Conservation (phyloP, 805 yeast genomes). For the Yamadazyma scolyti region DNA sequence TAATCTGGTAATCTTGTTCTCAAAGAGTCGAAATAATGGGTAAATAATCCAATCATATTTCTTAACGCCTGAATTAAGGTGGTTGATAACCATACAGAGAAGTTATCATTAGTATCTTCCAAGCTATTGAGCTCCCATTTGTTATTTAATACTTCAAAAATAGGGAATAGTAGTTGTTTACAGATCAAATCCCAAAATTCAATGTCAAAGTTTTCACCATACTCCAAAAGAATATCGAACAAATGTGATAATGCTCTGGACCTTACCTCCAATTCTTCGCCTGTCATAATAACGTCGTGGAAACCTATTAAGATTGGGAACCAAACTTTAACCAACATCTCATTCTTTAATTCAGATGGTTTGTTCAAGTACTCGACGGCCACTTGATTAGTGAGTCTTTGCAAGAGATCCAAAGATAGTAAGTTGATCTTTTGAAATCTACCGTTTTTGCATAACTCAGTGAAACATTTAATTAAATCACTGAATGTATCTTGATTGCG, state of each 20-base stretch:
- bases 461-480: slow-evolving; percentile 69
- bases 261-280: slow-evolving; percentile 91
- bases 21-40: slow-evolving; percentile 76
- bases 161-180: slow-evolving; percentile 78
- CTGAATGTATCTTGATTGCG: slow-evolving; percentile 64
- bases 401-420: slow-evolving; percentile 74
- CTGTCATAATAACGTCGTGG: slow-evolving; percentile 87
- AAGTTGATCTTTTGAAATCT: slow-evolving; percentile 76
- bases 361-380: slow-evolving; percentile 38
- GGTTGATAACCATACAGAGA: slow-evolving; percentile 95
- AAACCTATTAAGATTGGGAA: slow-evolving; percentile 83
- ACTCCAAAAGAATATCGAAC: slow-evolving; percentile 75
- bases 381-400: slow-evolving; percentile 55
- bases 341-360: slow-evolving; percentile 10
- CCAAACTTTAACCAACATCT: slow-evolving; percentile 58
- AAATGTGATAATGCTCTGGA: slow-evolving; percentile 79
- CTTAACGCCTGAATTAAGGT: slow-evolving; percentile 94
- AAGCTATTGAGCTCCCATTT: slow-evolving; percentile 67
- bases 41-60: slow-evolving; percentile 77
- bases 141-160: slow-evolving; percentile 73
- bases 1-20: slow-evolving; percentile 74
- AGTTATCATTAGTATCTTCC: slow-evolving; percentile 70
- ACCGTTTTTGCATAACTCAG: slow-evolving; percentile 80
- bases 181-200: slow-evolving; percentile 84
- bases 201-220: slow-evolving; percentile 72